These are phyloP conservation scores for Coniochaeta sp. DNA, from an alignment of 2,329 filamentous ascomycete genomes.

Conservation along the genomic window DNA sequence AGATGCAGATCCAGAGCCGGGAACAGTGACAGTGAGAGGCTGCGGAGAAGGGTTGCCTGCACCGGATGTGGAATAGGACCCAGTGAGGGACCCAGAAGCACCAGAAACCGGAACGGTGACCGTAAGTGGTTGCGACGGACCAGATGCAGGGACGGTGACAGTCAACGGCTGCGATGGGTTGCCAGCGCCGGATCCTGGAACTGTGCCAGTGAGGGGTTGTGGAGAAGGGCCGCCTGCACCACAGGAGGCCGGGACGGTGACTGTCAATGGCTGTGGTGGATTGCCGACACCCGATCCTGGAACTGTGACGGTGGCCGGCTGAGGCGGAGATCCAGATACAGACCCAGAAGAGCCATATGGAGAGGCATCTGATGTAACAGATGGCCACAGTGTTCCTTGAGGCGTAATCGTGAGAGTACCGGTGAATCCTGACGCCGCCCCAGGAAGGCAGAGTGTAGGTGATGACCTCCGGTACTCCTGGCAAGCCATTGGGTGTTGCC, in stretches of 20 bases:
- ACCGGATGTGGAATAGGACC: background rate
- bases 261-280: background rate
- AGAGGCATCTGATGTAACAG: background rate
- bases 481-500: background rate
- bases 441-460: slow-evolving; percentile 13
- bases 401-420: slow-evolving; percentile 10
- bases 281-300: background rate
- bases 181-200: too few species aligned
- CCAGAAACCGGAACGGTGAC: too few species aligned
- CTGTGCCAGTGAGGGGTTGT: too few species aligned
- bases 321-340: background rate
- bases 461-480: slow-evolving; percentile 4
- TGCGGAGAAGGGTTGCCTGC: background rate
- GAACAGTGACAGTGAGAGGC: background rate
- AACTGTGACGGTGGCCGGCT: background rate
- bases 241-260: background rate
- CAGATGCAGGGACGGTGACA: too few species aligned
- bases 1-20: too few species aligned
- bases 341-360: background rate
- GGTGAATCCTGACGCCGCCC: slow-evolving; percentile 4
- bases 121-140: too few species aligned
- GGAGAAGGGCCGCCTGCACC: too few species aligned
- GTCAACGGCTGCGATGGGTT: too few species aligned
- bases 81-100: too few species aligned
- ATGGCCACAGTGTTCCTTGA: background rate